Evolutionary conservation across 257 asterid genomes (phyloP).

Genomic region (Anisodus tanguticus): DNA sequence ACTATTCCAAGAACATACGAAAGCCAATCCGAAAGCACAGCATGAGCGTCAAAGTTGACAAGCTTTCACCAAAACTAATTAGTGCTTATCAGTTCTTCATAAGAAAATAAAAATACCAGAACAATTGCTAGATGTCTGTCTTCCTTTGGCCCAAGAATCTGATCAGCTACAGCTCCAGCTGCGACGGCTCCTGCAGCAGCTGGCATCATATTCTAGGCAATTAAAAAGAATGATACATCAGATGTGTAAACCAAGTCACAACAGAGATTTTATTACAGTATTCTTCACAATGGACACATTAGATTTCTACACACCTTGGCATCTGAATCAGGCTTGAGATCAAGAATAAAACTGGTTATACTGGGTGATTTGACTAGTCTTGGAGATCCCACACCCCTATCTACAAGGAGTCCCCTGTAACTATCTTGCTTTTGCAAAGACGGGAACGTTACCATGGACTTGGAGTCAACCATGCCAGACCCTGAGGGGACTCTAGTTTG

Average conservation of each 20-base stretch:
- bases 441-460: slow-evolving; percentile 67
- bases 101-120: slow-evolving; percentile 55
- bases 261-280: slow-evolving; percentile 12
- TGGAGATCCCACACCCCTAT: slow-evolving; percentile 98
- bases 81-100: slow-evolving; percentile 22
- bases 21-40: not conserved
- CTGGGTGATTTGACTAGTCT: slow-evolving; percentile 81
- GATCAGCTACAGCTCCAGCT: slow-evolving; percentile 99
- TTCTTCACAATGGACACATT: slow-evolving; percentile 30
- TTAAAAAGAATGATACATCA: slow-evolving; percentile 39
- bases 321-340: slow-evolving; percentile 68
- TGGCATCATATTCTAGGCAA: slow-evolving; percentile 82
- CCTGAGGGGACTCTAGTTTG: slow-evolving; percentile 49
- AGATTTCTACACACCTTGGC: slow-evolving; percentile 50
- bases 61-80: not conserved
- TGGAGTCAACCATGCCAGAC: slow-evolving; percentile 66
- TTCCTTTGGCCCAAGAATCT: slow-evolving; percentile 99
- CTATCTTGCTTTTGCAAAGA: slow-evolving; percentile 82
- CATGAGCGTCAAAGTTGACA: slow-evolving; percentile 21
- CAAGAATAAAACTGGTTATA: slow-evolving; percentile 55
- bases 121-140: slow-evolving; percentile 95
- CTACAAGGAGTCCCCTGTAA: slow-evolving; percentile 87
- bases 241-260: slow-evolving; percentile 29
- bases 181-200: slow-evolving; percentile 99
- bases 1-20: slow-evolving; percentile 16